Evolutionary conservation across 306 rosid species (phyloP).

Genomic region (Hylodesmum podocarpum): DNA sequence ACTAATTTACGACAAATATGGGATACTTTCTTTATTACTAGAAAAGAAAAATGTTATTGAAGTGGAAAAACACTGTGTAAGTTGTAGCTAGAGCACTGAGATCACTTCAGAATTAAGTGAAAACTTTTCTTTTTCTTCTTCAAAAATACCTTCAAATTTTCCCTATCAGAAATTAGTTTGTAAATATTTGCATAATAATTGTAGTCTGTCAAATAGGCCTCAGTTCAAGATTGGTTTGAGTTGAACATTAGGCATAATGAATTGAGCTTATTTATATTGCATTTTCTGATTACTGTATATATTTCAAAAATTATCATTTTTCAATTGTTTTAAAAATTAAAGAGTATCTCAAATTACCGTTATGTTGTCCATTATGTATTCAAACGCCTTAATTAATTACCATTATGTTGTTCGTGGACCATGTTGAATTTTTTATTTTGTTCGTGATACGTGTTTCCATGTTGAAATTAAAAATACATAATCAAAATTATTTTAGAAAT

Average conservation of each 20-base stretch:
- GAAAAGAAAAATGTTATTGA: neutral
- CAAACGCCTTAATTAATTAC: neutral
- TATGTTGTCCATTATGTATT: too few relatives aligned
- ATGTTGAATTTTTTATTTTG: neutral
- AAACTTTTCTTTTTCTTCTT: neutral
- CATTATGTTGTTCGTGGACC: too few relatives aligned
- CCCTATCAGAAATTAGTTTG: neutral
- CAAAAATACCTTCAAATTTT: neutral
- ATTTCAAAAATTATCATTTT: neutral
- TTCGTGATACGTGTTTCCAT: neutral
- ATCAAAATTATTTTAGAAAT: neutral
- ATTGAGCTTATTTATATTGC: neutral
- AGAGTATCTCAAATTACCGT: neutral
- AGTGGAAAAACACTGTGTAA: neutral
- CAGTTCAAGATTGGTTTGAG: neutral
- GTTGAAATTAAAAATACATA: neutral
- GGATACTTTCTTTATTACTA: neutral
- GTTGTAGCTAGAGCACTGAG: neutral
- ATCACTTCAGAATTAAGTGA: too few relatives aligned
- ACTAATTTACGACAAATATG: too few relatives aligned
- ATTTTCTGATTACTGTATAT: neutral
- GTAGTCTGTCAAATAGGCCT: neutral
- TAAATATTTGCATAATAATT: neutral
- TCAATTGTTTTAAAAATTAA: neutral
- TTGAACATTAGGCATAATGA: neutral